phyloP scores from a whole-genome alignment of 225 moss, liverwort and hornwort species.

The Marchantia polymorpha region DNA sequence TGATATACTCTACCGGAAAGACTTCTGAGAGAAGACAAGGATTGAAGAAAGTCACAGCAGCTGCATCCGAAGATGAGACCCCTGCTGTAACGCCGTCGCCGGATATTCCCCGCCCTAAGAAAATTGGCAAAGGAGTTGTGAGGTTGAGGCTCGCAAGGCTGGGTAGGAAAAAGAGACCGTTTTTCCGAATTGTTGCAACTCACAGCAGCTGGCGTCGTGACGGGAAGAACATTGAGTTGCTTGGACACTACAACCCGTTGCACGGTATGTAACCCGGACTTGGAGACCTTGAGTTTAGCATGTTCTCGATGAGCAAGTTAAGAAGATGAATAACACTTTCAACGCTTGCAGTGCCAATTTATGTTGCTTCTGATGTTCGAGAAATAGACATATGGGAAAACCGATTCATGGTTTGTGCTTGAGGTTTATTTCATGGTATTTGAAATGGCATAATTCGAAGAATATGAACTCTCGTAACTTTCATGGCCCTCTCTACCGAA shows the following conservation, averaged over 20 bases:
- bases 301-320: too few relatives aligned
- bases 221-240: slow-evolving; percentile 44
- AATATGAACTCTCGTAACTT: not conserved
- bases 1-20: slow-evolving; percentile 25
- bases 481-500: slow-evolving; percentile 12
- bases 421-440: not conserved
- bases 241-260: slow-evolving; percentile 48
- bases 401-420: too few relatives aligned
- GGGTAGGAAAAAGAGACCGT: slow-evolving; percentile 50
- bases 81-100: slow-evolving; percentile 32
- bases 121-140: slow-evolving; percentile 44
- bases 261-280: slow-evolving; percentile 20
- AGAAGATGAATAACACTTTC: too few relatives aligned
- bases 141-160: slow-evolving; percentile 48
- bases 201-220: slow-evolving; percentile 47
- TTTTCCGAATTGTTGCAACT: slow-evolving; percentile 46
- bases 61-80: slow-evolving; percentile 23
- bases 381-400: too few relatives aligned
- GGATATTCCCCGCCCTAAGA: slow-evolving; percentile 33
- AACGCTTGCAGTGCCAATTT: too few relatives aligned
- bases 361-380: too few relatives aligned
- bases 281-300: not conserved
- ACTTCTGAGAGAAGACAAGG: slow-evolving; percentile 12
- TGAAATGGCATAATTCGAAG: not conserved
- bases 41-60: not conserved